These are phyloP conservation scores for Arthromyces matolae DNA, from an alignment of 768 basidiomycete species.

Conservation along the genomic window DNA sequence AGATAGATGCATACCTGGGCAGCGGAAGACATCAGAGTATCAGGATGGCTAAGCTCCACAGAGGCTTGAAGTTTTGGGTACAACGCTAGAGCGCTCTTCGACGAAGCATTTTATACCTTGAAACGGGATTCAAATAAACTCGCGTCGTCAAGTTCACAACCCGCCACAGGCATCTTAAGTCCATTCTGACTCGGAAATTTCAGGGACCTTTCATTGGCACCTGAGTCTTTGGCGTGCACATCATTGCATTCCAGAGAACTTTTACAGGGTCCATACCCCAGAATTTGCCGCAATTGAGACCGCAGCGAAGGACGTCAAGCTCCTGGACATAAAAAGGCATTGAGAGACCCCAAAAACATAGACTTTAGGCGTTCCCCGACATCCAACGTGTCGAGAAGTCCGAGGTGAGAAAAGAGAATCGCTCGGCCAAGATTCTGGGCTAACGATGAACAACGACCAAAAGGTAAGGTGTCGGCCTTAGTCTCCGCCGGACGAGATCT, in stretches of 20 bases:
- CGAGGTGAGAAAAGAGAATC: constrained; percentile 13
- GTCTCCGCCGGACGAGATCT: constrained; percentile 6
- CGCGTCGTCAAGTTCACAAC: constrained; percentile 4
- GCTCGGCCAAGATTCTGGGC: constrained; percentile 5
- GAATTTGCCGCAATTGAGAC: constrained; percentile 13
- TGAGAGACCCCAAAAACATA: constrained; percentile 10
- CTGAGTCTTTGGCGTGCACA: constrained; percentile 1
- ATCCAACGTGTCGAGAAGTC: constrained; percentile 6
- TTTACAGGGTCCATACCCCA: constrained; percentile 10
- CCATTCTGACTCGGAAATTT: constrained; percentile 5
- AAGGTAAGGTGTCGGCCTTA: background rate
- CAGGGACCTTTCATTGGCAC: constrained; percentile 13
- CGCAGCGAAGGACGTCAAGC: constrained; percentile 1
- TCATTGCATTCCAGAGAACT: constrained; percentile 1
- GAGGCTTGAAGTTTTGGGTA: background rate
- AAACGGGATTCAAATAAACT: constrained; percentile 8
- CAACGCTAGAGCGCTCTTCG: background rate
- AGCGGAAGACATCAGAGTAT: constrained; percentile 13
- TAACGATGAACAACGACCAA: constrained; percentile 1
- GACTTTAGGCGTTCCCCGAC: constrained; percentile 19
- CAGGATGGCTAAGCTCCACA: background rate
- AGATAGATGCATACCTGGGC: constrained; percentile 8
- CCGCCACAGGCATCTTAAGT: constrained; percentile 13
- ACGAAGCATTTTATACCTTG: constrained; percentile 2
- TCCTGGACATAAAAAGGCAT: constrained; percentile 6